A percentile compares a stretch with the other conserved stretches of the same genome.
These are phyloP conservation scores for Aspergillus aculeatus DNA, from an alignment of 2,329 filamentous ascomycete genomes.

Conservation along the genomic window DNA sequence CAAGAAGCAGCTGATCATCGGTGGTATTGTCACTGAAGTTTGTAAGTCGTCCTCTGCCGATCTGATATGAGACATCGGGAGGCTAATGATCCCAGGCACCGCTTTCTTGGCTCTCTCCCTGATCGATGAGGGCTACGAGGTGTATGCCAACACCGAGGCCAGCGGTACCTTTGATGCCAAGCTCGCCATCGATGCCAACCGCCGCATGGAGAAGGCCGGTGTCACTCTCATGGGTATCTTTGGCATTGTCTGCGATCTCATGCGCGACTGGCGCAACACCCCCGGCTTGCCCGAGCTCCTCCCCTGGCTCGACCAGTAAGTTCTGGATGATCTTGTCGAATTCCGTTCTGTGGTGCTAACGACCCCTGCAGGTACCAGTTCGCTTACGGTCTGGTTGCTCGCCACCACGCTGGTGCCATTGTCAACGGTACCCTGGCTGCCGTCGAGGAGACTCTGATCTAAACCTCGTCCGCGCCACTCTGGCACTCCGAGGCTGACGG, in stretches of 20 bases:
- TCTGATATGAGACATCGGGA: not conserved
- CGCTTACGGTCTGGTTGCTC: constrained; percentile 13
- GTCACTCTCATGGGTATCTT: constrained; percentile 58
- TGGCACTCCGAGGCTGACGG: not conserved
- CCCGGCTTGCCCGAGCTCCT: constrained; percentile 57
- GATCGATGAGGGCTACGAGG: constrained; percentile 67
- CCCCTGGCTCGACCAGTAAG: constrained; percentile 57
- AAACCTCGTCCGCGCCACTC: not conserved
- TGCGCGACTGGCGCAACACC: constrained; percentile 66
- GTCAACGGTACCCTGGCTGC: constrained; percentile 9
- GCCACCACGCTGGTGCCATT: constrained; percentile 14
- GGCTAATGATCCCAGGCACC: constrained; percentile 48
- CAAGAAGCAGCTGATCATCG: constrained; percentile 69
- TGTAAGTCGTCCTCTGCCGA: constrained; percentile 45
- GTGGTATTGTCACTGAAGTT: constrained; percentile 71
- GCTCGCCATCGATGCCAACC: constrained; percentile 58
- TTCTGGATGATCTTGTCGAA: not conserved
- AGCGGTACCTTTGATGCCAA: constrained; percentile 61
- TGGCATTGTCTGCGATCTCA: constrained; percentile 64
- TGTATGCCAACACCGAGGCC: constrained; percentile 71
- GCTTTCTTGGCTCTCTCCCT: constrained; percentile 72
- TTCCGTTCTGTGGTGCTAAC: not conserved
- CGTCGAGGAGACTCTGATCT: constrained; percentile 9
- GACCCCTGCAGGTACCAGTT: constrained; percentile 13
- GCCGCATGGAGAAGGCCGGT: constrained; percentile 65